Conservation (phyloP, 805 yeast genomes). For the Saturnispora mendoncae region DNA sequence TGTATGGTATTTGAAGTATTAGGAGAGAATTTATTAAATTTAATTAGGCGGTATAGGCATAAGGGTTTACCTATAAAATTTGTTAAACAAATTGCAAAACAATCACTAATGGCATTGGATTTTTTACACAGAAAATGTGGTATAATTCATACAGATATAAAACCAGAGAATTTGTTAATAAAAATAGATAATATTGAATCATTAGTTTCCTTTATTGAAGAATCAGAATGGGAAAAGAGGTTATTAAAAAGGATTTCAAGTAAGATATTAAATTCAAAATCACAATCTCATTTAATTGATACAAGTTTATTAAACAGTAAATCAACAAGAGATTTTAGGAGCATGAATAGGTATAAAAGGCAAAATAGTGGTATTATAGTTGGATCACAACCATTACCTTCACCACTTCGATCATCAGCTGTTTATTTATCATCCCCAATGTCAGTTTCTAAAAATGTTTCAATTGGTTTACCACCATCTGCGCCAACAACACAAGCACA, state of each 20-base stretch:
- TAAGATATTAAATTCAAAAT: conserved; percentile 18
- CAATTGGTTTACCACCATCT: conserved; percentile 11
- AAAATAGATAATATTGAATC: conserved; percentile 47
- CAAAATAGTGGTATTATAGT: conserved; percentile 62
- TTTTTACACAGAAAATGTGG: conserved; percentile 56
- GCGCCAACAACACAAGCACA: conserved; percentile 10
- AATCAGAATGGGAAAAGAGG: conserved; percentile 30
- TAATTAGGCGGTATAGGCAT: conserved; percentile 62
- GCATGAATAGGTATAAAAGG: conserved; percentile 46
- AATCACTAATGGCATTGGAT: conserved; percentile 46
- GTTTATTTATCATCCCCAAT: conserved; percentile 5
- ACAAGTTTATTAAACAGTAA: conserved; percentile 11
- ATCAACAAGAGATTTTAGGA: conserved; percentile 18
- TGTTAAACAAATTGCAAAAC: conserved; percentile 52
- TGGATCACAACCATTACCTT: conserved; percentile 89
- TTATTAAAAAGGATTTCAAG: conserved; percentile 23
- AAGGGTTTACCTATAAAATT: conserved; percentile 41
- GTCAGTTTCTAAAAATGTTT: conserved; percentile 4
- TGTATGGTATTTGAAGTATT: conserved; percentile 97
- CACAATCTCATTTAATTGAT: conserved; percentile 12
- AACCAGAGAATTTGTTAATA: conserved; percentile 60
- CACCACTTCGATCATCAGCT: conserved; percentile 57
- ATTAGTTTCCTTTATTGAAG: conserved; percentile 38
- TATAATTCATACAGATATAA: conserved; percentile 65
- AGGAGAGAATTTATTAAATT: conserved; percentile 85